Evolutionary conservation across 2,329 filamentous ascomycete genomes (phyloP).

Genomic region (Epichloe gansuensis): DNA sequence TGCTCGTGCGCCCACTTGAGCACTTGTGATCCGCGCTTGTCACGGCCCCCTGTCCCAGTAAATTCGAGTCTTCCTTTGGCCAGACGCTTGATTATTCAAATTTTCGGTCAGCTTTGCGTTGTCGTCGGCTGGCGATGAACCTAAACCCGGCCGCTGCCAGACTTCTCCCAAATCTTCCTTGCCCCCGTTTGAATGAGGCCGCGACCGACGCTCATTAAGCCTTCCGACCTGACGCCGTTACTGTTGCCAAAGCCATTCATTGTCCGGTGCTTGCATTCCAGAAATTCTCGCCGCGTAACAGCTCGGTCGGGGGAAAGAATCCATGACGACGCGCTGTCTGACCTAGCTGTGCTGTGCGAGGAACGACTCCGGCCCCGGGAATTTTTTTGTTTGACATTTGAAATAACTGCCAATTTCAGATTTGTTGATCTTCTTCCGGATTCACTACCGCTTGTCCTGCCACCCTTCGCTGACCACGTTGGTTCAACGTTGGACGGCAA

Average conservation of each 20-base stretch:
- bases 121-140: neutral
- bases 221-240: neutral
- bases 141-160: too few species aligned
- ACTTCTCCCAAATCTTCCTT: neutral
- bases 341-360: too few species aligned
- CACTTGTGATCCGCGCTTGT: neutral
- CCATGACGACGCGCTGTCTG: neutral
- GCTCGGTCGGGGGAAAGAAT: neutral
- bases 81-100: neutral
- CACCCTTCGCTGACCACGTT: neutral
- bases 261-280: slow-evolving; percentile 1
- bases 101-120: neutral
- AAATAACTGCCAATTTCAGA: neutral
- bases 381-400: neutral
- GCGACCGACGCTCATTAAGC: neutral
- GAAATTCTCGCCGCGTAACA: neutral
- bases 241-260: neutral
- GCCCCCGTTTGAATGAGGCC: neutral
- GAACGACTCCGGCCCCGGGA: neutral
- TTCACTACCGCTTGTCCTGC: neutral
- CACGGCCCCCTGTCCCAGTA: neutral
- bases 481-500: neutral
- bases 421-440: neutral
- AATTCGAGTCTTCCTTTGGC: neutral
- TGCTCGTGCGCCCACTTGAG: neutral